These are phyloP conservation scores for Chalara sp. DNA, from an alignment of 2,329 filamentous ascomycete genomes.

Conservation along the genomic window DNA sequence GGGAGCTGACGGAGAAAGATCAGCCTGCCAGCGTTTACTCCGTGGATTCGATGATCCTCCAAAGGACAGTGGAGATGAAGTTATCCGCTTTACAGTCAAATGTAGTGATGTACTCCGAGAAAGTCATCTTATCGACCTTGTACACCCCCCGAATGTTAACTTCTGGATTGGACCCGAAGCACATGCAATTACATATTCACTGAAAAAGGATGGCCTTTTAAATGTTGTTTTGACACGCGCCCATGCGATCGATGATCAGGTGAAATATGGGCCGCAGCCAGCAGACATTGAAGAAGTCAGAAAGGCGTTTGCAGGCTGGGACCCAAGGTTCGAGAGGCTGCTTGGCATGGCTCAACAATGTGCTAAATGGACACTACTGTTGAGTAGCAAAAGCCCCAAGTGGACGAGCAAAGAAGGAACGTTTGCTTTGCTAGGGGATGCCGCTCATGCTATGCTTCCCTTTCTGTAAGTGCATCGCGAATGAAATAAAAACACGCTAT, in stretches of 20 bases:
- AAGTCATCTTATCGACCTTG: conserved; percentile 47
- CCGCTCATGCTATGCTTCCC: conserved; percentile 49
- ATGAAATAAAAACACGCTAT: too few relatives aligned
- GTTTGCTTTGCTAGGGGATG: conserved; percentile 41
- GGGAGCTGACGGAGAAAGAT: conserved; percentile 48
- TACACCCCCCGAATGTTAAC: conserved; percentile 46
- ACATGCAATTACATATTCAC: conserved; percentile 23
- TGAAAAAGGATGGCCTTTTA: conserved; percentile 9
- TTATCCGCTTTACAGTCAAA: conserved; percentile 46
- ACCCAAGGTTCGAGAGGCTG: conserved; percentile 1
- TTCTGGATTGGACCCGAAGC: conserved; percentile 21
- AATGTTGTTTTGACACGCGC: conserved; percentile 16
- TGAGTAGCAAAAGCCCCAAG: neutral
- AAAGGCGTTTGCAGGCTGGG: conserved; percentile 2
- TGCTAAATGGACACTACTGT: conserved; percentile 2
- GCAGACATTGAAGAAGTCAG: conserved; percentile 25
- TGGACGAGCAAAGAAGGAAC: neutral
- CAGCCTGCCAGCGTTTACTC: conserved; percentile 36
- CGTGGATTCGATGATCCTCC: conserved; percentile 29
- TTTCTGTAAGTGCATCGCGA: conserved; percentile 22
- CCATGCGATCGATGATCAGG: conserved; percentile 21
- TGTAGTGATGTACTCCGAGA: conserved; percentile 31
- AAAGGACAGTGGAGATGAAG: conserved; percentile 43
- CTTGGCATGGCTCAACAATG: neutral
- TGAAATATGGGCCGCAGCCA: conserved; percentile 20